Percentiles rank a stretch among this genome's conserved stretches.
Evolutionary conservation across 129 eudicot species (phyloP).

Genomic region (Lactuca saligna): DNA sequence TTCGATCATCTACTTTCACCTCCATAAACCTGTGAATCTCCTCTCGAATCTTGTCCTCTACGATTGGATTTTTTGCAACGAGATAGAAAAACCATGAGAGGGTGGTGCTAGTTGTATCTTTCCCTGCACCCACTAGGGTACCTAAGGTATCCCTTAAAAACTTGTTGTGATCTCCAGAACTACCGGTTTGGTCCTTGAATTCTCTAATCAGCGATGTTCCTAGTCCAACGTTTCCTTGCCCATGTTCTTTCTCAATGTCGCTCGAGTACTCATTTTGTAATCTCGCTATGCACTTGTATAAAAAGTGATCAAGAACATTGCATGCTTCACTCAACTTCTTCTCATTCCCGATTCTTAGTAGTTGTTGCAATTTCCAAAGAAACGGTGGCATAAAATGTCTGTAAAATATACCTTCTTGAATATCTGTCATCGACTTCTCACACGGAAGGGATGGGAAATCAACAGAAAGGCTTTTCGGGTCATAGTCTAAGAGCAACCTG

Average conservation of each 20-base stretch:
- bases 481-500: too few relatives aligned
- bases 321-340: too few relatives aligned
- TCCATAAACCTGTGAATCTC: neutral
- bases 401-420: too few relatives aligned
- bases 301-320: neutral
- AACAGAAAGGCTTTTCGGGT: too few relatives aligned
- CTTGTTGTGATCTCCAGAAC: neutral
- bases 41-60: neutral
- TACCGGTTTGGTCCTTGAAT: neutral
- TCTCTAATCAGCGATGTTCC: slow-evolving; percentile 12
- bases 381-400: too few relatives aligned
- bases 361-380: too few relatives aligned
- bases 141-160: slow-evolving; percentile 34
- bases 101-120: slow-evolving; percentile 41
- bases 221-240: neutral
- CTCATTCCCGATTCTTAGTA: too few relatives aligned
- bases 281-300: neutral
- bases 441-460: too few relatives aligned
- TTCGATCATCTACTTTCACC: too few relatives aligned
- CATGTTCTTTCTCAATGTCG: neutral
- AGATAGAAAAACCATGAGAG: slow-evolving; percentile 57
- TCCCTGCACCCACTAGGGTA: slow-evolving; percentile 47
- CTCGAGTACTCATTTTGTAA: neutral
- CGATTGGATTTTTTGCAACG: slow-evolving; percentile 1
- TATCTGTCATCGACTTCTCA: too few relatives aligned